Evolutionary conservation across 2,329 filamentous ascomycete genomes (phyloP), one percentile per base, ranked within the genome.

Genomic region (Cladosporium austrohemisphaericum): DNA sequence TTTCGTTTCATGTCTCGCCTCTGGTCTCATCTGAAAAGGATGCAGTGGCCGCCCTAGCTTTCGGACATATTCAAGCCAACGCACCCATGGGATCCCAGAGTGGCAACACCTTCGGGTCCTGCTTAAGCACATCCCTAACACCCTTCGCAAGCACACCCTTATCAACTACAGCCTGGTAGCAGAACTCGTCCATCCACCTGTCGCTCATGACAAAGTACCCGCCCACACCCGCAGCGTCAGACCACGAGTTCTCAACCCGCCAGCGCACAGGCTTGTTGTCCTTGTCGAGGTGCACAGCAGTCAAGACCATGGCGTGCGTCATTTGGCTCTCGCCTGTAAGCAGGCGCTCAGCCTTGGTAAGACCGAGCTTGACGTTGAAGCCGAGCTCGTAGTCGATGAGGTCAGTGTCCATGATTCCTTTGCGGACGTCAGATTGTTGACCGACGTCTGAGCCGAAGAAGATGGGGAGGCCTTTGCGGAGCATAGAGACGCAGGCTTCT

Each of bases 231-330:
- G 77, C 78, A 0, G 63, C 71, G 32, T 80, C 76, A 10, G 86
- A 87, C 89, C 89, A 95, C 49, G 81, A 86, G 65, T 95, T 95
- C 76, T 95, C 85, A 5, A 95, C 88, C 47, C 88, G 75, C 90
- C 90, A 95, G 36, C 89, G 74, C 1, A 89, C 79, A 2, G 81
- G 76, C 67, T 81, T 78, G 1, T 80, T 83, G 52, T 80, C 70
- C 22, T 77, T 73, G 52, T 86, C 84, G 2, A 94, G 66, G 63
- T 95, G 89, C 37, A 95, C 90, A 1, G 81, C 90, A 2, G 88
- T 95, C 54, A 95, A 69, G 0, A 94, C 88, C 90, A 95, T 95
- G 4, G 90, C 90, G 61, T 95, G 90, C 1, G 89, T 95, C 89
- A 95, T 94, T 43, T 80, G 77, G 47, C 80, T 85, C 70, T 94